These are phyloP conservation scores for Gossypium thurberi DNA, from an alignment of 345 rosid species.

Conservation along the genomic window DNA sequence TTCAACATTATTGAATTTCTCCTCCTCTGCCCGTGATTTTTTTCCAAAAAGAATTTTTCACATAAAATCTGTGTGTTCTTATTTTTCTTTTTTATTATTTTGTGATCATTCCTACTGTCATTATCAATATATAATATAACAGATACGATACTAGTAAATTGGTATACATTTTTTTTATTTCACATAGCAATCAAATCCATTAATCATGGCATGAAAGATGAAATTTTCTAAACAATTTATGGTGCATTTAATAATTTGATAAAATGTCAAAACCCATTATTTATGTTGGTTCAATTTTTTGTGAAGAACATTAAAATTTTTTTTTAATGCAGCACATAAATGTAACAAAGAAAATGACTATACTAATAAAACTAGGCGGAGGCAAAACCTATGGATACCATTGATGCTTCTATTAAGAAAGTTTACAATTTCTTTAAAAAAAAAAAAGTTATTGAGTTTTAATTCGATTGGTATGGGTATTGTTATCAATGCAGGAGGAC, in stretches of 20 bases:
- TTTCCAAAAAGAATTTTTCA: rapidly evolving
- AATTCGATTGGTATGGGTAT: rapidly evolving
- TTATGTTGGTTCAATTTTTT: neutral
- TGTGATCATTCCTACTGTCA: too few species aligned
- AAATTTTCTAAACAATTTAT: neutral
- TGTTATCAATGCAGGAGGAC: rapidly evolving
- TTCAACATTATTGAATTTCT: too few species aligned
- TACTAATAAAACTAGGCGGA: neutral
- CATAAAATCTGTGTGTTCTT: too few species aligned
- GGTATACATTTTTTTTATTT: too few species aligned
- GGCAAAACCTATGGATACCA: neutral
- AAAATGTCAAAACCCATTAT: neutral
- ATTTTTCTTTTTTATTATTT: too few species aligned
- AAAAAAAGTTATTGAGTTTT: too few species aligned
- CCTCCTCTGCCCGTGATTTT: rapidly evolving
- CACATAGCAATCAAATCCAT: neutral
- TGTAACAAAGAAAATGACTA: too few species aligned
- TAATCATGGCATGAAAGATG: neutral
- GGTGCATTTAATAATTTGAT: neutral
- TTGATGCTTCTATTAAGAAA: too few species aligned
- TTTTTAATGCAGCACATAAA: neutral
- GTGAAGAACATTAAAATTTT: neutral
- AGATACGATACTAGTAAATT: too few species aligned
- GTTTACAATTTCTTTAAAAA: too few species aligned
- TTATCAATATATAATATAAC: too few species aligned